phyloP scores from a whole-genome alignment of 495 filamentous ascomycete species.

The Penicillium manginii region DNA sequence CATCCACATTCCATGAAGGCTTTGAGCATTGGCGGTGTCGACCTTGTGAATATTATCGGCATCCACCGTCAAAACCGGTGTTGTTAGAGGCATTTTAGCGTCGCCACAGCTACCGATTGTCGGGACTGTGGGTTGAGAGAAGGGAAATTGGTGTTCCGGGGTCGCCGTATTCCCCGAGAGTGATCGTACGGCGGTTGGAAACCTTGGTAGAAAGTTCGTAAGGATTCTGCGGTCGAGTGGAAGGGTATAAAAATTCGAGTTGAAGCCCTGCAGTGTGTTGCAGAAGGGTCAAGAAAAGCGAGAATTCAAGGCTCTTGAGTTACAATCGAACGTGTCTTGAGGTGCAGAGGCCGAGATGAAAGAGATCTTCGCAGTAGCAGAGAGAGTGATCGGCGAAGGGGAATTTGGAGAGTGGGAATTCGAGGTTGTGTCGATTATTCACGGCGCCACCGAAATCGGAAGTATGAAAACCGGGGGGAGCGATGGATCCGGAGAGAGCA shows the following conservation, averaged over 20 bases:
- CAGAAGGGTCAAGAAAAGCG: constrained; percentile 25
- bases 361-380: neutral
- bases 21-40: constrained; percentile 88
- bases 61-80: constrained; percentile 79
- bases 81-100: constrained; percentile 64
- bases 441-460: constrained; percentile 26
- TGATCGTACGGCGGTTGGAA: constrained; percentile 54
- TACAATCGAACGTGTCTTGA: constrained; percentile 18
- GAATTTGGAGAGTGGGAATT: constrained; percentile 11
- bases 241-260: constrained; percentile 23
- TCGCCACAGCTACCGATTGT: constrained; percentile 26
- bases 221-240: constrained; percentile 20
- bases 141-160: constrained; percentile 43
- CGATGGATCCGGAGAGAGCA: constrained; percentile 7
- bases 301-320: constrained; percentile 9
- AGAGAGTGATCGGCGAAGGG: constrained; percentile 7
- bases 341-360: neutral
- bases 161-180: constrained; percentile 57
- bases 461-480: constrained; percentile 19
- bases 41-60: constrained; percentile 89
- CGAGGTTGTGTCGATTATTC: constrained; percentile 11
- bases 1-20: constrained; percentile 97
- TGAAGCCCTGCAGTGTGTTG: constrained; percentile 19
- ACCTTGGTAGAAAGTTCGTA: constrained; percentile 25
- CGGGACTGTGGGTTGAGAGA: constrained; percentile 1